phyloP scores from a whole-genome alignment of 148 eudicot genomes.

The Cornus suecica region DNA sequence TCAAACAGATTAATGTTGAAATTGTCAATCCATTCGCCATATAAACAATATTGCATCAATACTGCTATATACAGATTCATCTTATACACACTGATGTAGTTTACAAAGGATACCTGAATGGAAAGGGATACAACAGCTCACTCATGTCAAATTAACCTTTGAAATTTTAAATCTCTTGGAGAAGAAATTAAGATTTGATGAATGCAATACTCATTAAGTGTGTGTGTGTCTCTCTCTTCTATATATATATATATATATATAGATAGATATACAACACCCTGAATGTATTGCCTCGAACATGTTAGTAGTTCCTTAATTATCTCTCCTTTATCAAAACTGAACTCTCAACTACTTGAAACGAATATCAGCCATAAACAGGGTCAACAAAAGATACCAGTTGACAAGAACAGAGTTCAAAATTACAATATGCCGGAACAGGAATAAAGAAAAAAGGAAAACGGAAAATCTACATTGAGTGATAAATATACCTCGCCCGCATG shows the following conservation, averaged over 20 bases:
- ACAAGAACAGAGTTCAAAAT: neutral
- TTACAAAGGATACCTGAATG: neutral
- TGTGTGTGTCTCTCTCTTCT: too few relatives aligned
- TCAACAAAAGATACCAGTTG: neutral
- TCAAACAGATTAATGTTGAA: neutral
- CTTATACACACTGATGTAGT: neutral
- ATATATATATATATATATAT: too few relatives aligned
- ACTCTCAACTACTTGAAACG: neutral
- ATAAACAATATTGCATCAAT: neutral
- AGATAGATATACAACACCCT: too few relatives aligned
- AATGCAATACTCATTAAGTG: neutral
- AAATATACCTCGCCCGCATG: constrained; percentile 24
- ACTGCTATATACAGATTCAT: neutral
- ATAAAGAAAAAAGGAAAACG: neutral
- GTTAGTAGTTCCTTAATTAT: too few relatives aligned
- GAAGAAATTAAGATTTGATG: neutral
- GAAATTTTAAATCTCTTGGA: neutral
- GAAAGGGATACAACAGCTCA: neutral
- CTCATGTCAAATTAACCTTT: neutral
- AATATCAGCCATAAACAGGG: too few relatives aligned
- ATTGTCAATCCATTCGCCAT: neutral
- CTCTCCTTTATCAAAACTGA: neutral
- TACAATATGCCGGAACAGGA: neutral
- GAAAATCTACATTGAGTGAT: neutral
- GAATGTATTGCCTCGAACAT: too few relatives aligned